These are phyloP conservation scores for Hemisphaericaspora nanyangensis DNA, from an alignment of 805 yeast species.

Conservation along the genomic window DNA sequence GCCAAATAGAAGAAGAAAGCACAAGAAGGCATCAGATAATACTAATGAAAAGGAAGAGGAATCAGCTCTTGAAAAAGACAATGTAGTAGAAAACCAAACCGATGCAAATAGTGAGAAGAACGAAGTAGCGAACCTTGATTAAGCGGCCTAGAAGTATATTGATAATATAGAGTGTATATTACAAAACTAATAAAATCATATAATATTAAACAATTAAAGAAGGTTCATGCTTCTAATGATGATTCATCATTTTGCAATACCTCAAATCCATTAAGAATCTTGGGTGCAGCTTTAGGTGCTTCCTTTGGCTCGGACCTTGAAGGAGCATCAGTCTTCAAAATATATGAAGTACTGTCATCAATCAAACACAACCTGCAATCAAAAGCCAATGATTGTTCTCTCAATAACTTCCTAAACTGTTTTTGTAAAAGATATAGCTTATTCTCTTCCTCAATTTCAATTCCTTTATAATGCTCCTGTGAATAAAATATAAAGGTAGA, in stretches of 20 bases:
- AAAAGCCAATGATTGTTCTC: conserved; percentile 44
- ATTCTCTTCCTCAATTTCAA: conserved; percentile 36
- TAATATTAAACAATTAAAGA: too few species aligned
- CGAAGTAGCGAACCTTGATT: too few species aligned
- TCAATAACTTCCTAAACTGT: conserved; percentile 27
- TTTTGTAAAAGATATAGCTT: conserved; percentile 41
- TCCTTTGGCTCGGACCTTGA: not conserved
- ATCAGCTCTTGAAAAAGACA: not conserved
- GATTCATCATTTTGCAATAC: conserved; percentile 3
- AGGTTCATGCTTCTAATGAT: too few species aligned
- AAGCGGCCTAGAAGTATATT: too few species aligned
- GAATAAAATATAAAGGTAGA: conserved; percentile 41
- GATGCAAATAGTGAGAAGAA: too few species aligned
- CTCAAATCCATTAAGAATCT: conserved; percentile 7
- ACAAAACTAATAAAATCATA: too few species aligned
- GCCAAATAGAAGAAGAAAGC: conserved; percentile 21
- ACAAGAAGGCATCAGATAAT: conserved; percentile 5
- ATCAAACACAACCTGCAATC: conserved; percentile 45
- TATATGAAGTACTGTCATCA: conserved; percentile 23
- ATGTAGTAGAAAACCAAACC: not conserved
- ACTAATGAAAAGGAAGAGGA: not conserved
- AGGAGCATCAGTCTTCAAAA: conserved; percentile 14
- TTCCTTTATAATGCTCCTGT: conserved; percentile 25
- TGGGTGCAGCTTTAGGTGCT: not conserved
- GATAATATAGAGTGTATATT: too few species aligned